Evolutionary conservation across 2,329 filamentous ascomycete species (phyloP).

Genomic region (Chrysoporthe puriensis): DNA sequence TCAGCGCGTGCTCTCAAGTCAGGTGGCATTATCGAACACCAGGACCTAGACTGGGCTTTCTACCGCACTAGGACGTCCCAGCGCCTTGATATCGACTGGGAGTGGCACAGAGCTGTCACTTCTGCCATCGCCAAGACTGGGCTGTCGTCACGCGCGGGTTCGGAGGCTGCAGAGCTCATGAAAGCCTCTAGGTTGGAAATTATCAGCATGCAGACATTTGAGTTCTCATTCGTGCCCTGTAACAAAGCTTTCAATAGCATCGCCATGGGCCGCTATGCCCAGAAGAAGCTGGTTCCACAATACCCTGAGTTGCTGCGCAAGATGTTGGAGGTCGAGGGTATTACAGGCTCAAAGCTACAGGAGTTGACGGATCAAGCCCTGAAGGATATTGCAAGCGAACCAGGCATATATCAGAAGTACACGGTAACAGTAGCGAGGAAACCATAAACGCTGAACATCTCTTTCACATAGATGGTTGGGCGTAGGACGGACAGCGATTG

Average conservation of each 20-base stretch:
- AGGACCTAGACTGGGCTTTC: conserved; percentile 1
- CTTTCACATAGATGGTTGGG: not conserved
- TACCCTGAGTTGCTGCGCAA: not conserved
- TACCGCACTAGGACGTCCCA: not conserved
- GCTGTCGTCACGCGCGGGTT: not conserved
- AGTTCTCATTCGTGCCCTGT: not conserved
- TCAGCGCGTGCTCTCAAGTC: not conserved
- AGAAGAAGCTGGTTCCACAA: not conserved
- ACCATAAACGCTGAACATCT: not conserved
- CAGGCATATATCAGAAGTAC: not conserved
- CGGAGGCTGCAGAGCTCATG: not conserved
- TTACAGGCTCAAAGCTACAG: not conserved
- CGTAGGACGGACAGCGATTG: too few species aligned
- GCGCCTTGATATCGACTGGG: not conserved
- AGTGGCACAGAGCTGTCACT: not conserved
- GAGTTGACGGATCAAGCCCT: not conserved
- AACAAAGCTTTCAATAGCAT: not conserved
- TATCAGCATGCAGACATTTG: not conserved
- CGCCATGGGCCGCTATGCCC: not conserved
- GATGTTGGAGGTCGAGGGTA: not conserved
- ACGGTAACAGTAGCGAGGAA: not conserved
- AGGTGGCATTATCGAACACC: not conserved
- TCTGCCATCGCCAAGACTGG: not conserved
- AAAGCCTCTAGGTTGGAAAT: not conserved
- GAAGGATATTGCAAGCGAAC: not conserved